These are phyloP conservation scores for Diutina neorugosa DNA, from an alignment of 1,139 yeast genomes.

Conservation along the genomic window DNA sequence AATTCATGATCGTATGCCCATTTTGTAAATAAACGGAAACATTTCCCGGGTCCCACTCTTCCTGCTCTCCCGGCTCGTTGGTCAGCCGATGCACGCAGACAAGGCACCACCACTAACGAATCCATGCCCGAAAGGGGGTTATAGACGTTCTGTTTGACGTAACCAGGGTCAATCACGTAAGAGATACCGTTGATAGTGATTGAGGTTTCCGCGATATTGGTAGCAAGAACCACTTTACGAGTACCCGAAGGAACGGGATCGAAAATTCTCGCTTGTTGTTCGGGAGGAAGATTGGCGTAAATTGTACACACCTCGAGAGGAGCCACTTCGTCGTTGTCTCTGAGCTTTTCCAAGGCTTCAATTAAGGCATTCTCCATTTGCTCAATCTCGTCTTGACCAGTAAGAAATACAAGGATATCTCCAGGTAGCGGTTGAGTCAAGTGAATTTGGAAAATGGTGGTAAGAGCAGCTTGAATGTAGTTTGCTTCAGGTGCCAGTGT, in stretches of 20 bases:
- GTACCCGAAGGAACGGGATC: slow-evolving; percentile 75
- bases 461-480: slow-evolving; percentile 78
- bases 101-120: slow-evolving; percentile 69
- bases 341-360: slow-evolving; percentile 56
- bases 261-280: slow-evolving; percentile 68
- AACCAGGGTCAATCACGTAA: slow-evolving; percentile 87
- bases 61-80: slow-evolving; percentile 98
- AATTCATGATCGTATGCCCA: slow-evolving; percentile 75
- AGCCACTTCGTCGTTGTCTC: slow-evolving; percentile 21
- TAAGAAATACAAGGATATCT: slow-evolving; percentile 76
- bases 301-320: slow-evolving; percentile 70
- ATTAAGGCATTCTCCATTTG: slow-evolving; percentile 57
- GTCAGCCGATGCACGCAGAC: slow-evolving; percentile 89
- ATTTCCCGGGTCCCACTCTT: slow-evolving; percentile 91
- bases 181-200: slow-evolving; percentile 87
- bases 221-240: slow-evolving; percentile 84
- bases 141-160: slow-evolving; percentile 76
- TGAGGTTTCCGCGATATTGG: slow-evolving; percentile 95
- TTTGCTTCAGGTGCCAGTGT: slow-evolving; percentile 85
- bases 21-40: slow-evolving; percentile 80
- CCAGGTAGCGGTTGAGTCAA: slow-evolving; percentile 48
- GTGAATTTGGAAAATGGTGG: slow-evolving; percentile 72
- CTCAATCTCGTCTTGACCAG: slow-evolving; percentile 92
- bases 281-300: slow-evolving; percentile 86
- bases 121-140: slow-evolving; percentile 87